phyloP scores from a whole-genome alignment of 352 stramenopile genomes.

The Globisporangium nodosum region DNA sequence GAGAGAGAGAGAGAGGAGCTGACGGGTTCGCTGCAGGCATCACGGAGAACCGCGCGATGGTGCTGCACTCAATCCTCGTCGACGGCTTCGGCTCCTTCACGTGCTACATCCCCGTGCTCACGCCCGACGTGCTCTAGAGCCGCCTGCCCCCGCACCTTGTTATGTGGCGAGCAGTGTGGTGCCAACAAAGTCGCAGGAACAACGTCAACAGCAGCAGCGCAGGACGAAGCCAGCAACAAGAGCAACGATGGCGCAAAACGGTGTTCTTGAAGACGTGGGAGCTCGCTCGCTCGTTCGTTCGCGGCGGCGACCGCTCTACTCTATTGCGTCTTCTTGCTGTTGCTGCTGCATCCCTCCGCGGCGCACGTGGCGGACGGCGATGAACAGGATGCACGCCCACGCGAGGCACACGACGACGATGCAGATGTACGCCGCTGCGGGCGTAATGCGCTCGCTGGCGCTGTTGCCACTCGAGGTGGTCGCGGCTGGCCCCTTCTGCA shows the following conservation, averaged over 20 bases:
- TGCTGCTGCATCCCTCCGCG: not conserved
- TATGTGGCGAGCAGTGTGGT: too few species aligned
- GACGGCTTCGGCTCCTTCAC: slow-evolving; percentile 78
- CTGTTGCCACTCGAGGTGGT: not conserved
- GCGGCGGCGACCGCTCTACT: not conserved
- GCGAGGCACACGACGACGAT: slow-evolving; percentile 41
- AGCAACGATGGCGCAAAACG: too few species aligned
- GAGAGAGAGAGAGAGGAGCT: too few species aligned
- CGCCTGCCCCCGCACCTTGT: too few species aligned
- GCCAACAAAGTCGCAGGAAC: too few species aligned
- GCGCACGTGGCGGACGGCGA: slow-evolving; percentile 28
- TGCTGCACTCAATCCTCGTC: slow-evolving; percentile 72
- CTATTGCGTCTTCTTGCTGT: not conserved
- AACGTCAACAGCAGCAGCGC: too few species aligned
- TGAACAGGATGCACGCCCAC: slow-evolving; percentile 50
- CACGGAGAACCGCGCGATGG: slow-evolving; percentile 72
- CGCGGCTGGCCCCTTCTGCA: not conserved
- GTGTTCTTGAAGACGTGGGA: too few species aligned
- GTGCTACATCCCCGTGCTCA: slow-evolving; percentile 77
- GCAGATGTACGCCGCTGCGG: slow-evolving; percentile 40
- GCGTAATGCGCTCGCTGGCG: slow-evolving; percentile 14
- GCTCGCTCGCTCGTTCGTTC: too few species aligned
- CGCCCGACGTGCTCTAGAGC: slow-evolving; percentile 35
- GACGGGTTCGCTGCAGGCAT: slow-evolving; percentile 28
- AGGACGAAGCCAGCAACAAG: not conserved